Evolutionary conservation across 2,329 filamentous ascomycete genomes (phyloP), one percentile per base, ranked within the genome.

Genomic region (Penicillium capsulatum): DNA sequence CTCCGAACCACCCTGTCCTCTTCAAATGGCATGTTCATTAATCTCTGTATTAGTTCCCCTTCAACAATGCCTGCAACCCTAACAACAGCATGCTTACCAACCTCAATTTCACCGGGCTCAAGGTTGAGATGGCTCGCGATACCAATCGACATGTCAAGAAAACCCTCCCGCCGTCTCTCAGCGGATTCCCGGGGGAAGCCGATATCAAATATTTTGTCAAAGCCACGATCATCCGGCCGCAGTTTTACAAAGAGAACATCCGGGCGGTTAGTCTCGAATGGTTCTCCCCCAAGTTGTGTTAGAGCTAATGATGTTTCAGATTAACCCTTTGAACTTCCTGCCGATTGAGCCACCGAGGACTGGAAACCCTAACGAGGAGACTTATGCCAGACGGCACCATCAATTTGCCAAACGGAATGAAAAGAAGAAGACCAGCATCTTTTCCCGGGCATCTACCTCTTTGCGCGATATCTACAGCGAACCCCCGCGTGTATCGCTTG

Each of bases 171-270:
- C 92, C 92, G 0, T 94, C 89, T 3, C 70, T 97, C 38, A 86
- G 78, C n/a, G 88, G 87, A 3, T 90, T 92, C 51, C 86, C 87
- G 0, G 84, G 83, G 20, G 81, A 90, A 63, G 91, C 90, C 15
- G 89, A 95, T 65, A 90, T 97, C 44, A 79, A 83, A 52, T 98
- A 98, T 67, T 98, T 86, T 61, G 76, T 97, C 60, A 98, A 98
- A 64, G 88, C 85, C n/a, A 97, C 92, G 0, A 81, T 97, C 4
- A 86, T 89, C 57, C 76, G 89, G n/a, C 88, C 89, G 0, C 83
- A 85, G 10, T 75, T 96, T 43, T 87, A 94, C 66, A 91, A 91
- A 60, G 89, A 95, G 67, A 96, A 96, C 57, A 85, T 88, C 64
- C 75, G 90, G 53, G 59, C 61, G 36, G 67, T 69, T 64, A 39